These are phyloP conservation scores for Exophiala alcalophila DNA, from an alignment of 2,329 filamentous ascomycete species.

Conservation along the genomic window DNA sequence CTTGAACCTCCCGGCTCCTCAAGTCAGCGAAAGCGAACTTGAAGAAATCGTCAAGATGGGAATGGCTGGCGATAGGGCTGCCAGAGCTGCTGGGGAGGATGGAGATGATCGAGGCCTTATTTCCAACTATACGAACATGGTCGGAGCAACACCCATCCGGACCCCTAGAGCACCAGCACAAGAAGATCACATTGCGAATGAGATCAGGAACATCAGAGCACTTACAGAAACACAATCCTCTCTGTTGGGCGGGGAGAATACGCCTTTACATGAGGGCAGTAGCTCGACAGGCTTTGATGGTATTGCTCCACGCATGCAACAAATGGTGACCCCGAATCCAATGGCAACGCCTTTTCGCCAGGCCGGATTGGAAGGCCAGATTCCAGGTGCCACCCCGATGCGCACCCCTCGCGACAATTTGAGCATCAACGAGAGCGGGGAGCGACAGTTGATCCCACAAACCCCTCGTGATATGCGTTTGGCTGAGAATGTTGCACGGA, in stretches of 20 bases:
- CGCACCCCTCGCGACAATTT: constrained; percentile 86
- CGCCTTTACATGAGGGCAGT: constrained; percentile 75
- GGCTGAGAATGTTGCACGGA: constrained; percentile 65
- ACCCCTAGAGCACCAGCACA: constrained; percentile 88
- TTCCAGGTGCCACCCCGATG: constrained; percentile 76
- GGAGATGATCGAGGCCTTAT: constrained; percentile 80
- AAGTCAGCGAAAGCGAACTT: constrained; percentile 87
- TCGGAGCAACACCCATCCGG: constrained; percentile 80
- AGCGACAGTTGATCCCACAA: constrained; percentile 65
- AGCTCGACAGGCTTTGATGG: constrained; percentile 86
- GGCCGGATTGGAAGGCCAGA: constrained; percentile 58
- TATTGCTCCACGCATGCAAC: constrained; percentile 73
- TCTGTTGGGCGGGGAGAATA: constrained; percentile 89
- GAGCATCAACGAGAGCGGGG: constrained; percentile 71
- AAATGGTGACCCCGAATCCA: constrained; percentile 88
- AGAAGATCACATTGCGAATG: constrained; percentile 93
- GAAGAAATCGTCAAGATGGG: constrained; percentile 99
- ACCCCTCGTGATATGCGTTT: constrained; percentile 75
- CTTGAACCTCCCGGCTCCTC: constrained; percentile 80
- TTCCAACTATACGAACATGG: constrained; percentile 79
- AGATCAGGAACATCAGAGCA: constrained; percentile 89
- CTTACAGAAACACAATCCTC: constrained; percentile 92
- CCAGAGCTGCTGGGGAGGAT: constrained; percentile 72
- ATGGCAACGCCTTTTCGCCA: constrained; percentile 83
- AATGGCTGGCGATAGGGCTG: constrained; percentile 84